Evolutionary conservation across 768 basidiomycete genomes (phyloP).

Genomic region (Peribolospora baueri): DNA sequence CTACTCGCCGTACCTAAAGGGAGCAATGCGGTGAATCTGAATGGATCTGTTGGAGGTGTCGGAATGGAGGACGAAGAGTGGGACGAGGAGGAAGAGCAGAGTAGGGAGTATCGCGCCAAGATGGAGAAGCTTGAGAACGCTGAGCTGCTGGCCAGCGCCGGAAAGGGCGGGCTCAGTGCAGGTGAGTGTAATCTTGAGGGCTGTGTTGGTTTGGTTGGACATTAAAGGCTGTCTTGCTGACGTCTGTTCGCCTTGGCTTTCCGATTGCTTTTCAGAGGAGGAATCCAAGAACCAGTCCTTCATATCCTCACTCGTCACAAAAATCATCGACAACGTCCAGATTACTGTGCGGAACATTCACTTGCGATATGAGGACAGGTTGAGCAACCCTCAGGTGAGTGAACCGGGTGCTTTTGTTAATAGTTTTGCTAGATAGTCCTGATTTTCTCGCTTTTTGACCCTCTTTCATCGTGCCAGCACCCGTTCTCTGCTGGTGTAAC

Average conservation of each 20-base stretch:
- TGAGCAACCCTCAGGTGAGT: slow-evolving; percentile 73
- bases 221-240: slow-evolving; percentile 1
- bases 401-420: background rate
- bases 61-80: slow-evolving; percentile 12
- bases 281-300: slow-evolving; percentile 61
- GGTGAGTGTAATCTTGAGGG: background rate
- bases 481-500: slow-evolving; percentile 85
- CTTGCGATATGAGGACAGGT: slow-evolving; percentile 79
- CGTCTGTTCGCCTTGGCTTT: background rate
- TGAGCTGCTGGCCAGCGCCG: slow-evolving; percentile 32
- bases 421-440: slow-evolving; percentile 1
- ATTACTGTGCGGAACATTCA: slow-evolving; percentile 60
- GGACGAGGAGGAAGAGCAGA: slow-evolving; percentile 65
- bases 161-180: slow-evolving; percentile 7
- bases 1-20: slow-evolving; percentile 68
- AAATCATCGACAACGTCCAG: slow-evolving; percentile 87
- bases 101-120: slow-evolving; percentile 58
- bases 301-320: slow-evolving; percentile 54
- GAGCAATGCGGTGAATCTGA: slow-evolving; percentile 24
- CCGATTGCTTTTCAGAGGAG: slow-evolving; percentile 14
- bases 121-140: slow-evolving; percentile 69
- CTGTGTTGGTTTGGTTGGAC: background rate
- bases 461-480: slow-evolving; percentile 31
- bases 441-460: background rate
- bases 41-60: slow-evolving; percentile 4